These are phyloP conservation scores for Phragmites australis DNA, from an alignment of 176 grass and related monocot species.

Conservation along the genomic window DNA sequence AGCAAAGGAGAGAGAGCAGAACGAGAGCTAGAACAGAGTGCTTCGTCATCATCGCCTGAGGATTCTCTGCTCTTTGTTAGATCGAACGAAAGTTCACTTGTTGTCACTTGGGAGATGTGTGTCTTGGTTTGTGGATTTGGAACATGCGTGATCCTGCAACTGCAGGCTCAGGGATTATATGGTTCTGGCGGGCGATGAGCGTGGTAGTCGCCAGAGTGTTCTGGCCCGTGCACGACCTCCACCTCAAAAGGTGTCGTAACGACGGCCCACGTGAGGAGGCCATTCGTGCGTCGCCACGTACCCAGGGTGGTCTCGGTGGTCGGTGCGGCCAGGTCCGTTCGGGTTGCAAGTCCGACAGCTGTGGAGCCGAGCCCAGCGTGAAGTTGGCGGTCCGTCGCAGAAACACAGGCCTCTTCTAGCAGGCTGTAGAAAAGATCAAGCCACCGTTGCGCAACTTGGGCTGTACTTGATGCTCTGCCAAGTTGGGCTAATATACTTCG, in stretches of 20 bases:
- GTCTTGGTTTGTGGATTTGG: background rate
- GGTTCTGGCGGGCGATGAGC: background rate
- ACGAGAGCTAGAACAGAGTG: slow-evolving; percentile 2
- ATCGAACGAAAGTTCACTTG: background rate
- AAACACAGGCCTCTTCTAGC: too few species aligned
- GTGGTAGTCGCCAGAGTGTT: slow-evolving; percentile 41
- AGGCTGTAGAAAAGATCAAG: too few species aligned
- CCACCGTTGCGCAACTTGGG: too few species aligned
- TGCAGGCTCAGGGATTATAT: background rate
- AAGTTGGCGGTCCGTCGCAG: too few species aligned
- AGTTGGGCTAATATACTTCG: background rate
- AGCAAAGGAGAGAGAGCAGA: slow-evolving; percentile 13
- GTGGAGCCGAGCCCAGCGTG: too few species aligned
- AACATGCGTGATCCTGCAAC: background rate
- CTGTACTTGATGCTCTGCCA: background rate
- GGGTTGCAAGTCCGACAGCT: background rate
- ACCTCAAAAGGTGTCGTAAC: background rate
- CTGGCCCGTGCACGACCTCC: slow-evolving; percentile 26
- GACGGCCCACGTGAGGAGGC: background rate
- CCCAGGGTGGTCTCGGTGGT: background rate
- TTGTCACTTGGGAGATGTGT: background rate
- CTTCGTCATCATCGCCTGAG: background rate
- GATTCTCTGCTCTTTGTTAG: background rate
- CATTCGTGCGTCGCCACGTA: slow-evolving; percentile 31
- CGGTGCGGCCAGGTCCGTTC: slow-evolving; percentile 2